phyloP scores from a whole-genome alignment of 2,329 filamentous ascomycete genomes.

The Penicillium sp. region DNA sequence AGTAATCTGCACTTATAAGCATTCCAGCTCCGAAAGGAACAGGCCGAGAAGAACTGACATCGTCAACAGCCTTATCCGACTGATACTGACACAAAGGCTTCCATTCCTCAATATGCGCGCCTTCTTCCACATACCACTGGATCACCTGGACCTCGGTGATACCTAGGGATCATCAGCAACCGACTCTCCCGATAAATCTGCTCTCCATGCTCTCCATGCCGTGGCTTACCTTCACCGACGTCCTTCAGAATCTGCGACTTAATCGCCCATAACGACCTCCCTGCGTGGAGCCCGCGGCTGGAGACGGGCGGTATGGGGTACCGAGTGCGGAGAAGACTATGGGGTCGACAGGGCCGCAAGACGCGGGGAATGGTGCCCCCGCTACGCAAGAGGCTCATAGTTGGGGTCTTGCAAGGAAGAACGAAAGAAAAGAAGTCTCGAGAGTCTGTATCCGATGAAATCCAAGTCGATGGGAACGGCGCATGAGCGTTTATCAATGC shows the following conservation, averaged over 20 bases:
- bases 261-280: slow-evolving; percentile 34
- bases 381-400: slow-evolving; percentile 34
- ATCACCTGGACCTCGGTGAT: slow-evolving; percentile 99
- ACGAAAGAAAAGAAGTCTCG: neutral
- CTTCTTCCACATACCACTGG: slow-evolving; percentile 98
- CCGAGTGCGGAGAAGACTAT: slow-evolving; percentile 27
- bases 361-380: slow-evolving; percentile 29
- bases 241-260: slow-evolving; percentile 44
- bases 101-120: slow-evolving; percentile 94
- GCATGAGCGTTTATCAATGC: slow-evolving; percentile 16
- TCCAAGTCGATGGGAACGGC: slow-evolving; percentile 6
- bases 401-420: slow-evolving; percentile 5
- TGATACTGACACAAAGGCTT: slow-evolving; percentile 97
- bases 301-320: slow-evolving; percentile 22
- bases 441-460: too few species aligned
- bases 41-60: slow-evolving; percentile 41
- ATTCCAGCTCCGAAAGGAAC: neutral
- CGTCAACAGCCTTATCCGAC: slow-evolving; percentile 82
- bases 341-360: slow-evolving; percentile 27
- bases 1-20: slow-evolving; percentile 69
- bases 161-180: slow-evolving; percentile 53
- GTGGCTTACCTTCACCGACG: slow-evolving; percentile 41
- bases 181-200: neutral
- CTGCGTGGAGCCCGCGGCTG: slow-evolving; percentile 38
- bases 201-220: too few species aligned